Conservation (phyloP, 2,329 filamentous ascomycete genomes). For the Trichoderma atroviride region DNA sequence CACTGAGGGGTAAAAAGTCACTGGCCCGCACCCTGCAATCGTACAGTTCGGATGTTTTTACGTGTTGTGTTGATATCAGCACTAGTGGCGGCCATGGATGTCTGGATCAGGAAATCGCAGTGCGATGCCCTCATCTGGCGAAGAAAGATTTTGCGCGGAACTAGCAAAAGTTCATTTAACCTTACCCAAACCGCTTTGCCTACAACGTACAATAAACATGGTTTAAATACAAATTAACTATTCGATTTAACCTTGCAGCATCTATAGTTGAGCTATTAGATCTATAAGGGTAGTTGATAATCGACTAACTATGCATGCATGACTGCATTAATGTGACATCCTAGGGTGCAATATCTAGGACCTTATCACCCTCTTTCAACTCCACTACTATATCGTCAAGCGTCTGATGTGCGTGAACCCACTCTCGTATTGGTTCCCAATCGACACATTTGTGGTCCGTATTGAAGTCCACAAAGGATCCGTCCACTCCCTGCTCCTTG, state of each 20-base stretch:
- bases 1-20: not conserved
- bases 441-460: slow-evolving; percentile 21
- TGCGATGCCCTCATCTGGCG: not conserved
- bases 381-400: slow-evolving; percentile 14
- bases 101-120: not conserved
- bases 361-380: slow-evolving; percentile 14
- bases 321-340: not conserved
- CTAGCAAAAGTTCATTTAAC: slow-evolving; percentile 7
- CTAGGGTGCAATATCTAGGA: slow-evolving; percentile 15
- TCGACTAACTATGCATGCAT: not conserved
- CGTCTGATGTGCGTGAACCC: slow-evolving; percentile 14
- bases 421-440: slow-evolving; percentile 20
- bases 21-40: not conserved
- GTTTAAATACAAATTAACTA: not conserved
- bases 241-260: not conserved
- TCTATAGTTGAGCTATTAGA: not conserved
- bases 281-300: not conserved
- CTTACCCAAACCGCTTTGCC: not conserved
- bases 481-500: slow-evolving; percentile 10
- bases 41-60: not conserved
- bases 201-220: not conserved
- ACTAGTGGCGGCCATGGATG: not conserved
- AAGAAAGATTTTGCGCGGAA: not conserved
- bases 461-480: slow-evolving; percentile 23
- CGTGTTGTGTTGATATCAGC: not conserved